Evolutionary conservation across 2,329 filamentous ascomycete genomes (phyloP).

Genomic region (Colletotrichum sp.): DNA sequence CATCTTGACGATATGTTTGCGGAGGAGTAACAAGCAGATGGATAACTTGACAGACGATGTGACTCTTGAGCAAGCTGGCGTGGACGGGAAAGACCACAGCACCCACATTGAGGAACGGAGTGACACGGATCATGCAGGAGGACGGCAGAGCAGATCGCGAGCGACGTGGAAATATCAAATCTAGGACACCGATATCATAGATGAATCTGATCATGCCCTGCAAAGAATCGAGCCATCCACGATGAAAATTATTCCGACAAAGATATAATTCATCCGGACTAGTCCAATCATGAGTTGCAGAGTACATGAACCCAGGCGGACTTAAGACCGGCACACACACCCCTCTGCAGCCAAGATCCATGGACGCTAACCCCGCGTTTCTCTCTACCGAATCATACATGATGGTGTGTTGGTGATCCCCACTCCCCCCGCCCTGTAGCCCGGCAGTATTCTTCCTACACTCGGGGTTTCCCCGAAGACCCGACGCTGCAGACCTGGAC

Average conservation of each 20-base stretch:
- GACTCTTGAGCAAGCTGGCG: not conserved
- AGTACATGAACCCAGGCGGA: not conserved
- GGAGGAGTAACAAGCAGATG: slow-evolving; percentile 7
- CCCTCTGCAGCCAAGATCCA: not conserved
- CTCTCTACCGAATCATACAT: not conserved
- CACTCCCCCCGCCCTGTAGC: not conserved
- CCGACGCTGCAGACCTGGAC: not conserved
- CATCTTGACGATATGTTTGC: slow-evolving; percentile 22
- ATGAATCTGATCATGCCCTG: not conserved
- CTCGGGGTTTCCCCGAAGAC: not conserved
- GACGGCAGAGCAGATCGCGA: rapidly evolving
- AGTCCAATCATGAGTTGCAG: not conserved
- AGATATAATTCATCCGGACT: not conserved
- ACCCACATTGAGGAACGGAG: not conserved
- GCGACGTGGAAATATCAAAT: not conserved
- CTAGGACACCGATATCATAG: not conserved
- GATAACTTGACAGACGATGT: not conserved
- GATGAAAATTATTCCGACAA: not conserved
- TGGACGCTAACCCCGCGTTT: not conserved
- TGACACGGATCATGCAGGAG: not conserved
- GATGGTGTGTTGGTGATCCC: not conserved
- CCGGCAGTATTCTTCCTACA: not conserved
- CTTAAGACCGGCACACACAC: not conserved
- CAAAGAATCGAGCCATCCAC: not conserved
- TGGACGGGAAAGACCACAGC: not conserved